These are phyloP conservation scores for Jatropha podagrica DNA, from an alignment of 441 rosid genomes.

Conservation along the genomic window DNA sequence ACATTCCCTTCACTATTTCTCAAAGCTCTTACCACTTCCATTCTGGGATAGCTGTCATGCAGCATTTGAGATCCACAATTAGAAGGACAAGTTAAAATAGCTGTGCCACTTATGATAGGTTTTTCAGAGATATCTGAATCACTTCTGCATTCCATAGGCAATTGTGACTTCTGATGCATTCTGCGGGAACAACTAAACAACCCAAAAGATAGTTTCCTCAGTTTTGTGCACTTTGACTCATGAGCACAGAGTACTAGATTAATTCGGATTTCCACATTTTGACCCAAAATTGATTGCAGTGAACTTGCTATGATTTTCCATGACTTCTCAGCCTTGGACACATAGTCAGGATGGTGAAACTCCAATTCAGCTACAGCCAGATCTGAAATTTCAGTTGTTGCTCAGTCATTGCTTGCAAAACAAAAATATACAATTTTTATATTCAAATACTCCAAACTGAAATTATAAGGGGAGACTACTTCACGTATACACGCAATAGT, in stretches of 20 bases:
- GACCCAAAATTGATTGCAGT: slow-evolving; percentile 71
- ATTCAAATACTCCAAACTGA: not conserved
- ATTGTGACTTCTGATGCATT: slow-evolving; percentile 47
- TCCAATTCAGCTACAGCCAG: slow-evolving; percentile 76
- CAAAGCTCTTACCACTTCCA: slow-evolving; percentile 46
- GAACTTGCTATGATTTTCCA: slow-evolving; percentile 91
- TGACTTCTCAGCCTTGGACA: slow-evolving; percentile 84
- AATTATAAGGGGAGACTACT: not conserved
- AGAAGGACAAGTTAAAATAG: slow-evolving; percentile 33
- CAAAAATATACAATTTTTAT: not conserved
- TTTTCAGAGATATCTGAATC: slow-evolving; percentile 52
- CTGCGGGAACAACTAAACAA: slow-evolving; percentile 77
- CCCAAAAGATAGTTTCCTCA: slow-evolving; percentile 56
- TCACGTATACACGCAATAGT: not conserved
- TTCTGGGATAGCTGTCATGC: slow-evolving; percentile 30
- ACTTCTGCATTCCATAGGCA: slow-evolving; percentile 34
- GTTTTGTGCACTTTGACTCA: slow-evolving; percentile 45
- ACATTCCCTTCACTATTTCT: slow-evolving; percentile 79
- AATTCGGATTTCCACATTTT: slow-evolving; percentile 85
- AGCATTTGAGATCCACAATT: slow-evolving; percentile 37
- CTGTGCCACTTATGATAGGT: slow-evolving; percentile 34
- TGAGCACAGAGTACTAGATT: slow-evolving; percentile 55
- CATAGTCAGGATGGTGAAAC: slow-evolving; percentile 56
- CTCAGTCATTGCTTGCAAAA: slow-evolving; percentile 19
- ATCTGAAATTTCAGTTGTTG: slow-evolving; percentile 40